Base-by-base conservation (phyloP, 768 basidiomycete species). In the Suillus subaureus region DNA sequence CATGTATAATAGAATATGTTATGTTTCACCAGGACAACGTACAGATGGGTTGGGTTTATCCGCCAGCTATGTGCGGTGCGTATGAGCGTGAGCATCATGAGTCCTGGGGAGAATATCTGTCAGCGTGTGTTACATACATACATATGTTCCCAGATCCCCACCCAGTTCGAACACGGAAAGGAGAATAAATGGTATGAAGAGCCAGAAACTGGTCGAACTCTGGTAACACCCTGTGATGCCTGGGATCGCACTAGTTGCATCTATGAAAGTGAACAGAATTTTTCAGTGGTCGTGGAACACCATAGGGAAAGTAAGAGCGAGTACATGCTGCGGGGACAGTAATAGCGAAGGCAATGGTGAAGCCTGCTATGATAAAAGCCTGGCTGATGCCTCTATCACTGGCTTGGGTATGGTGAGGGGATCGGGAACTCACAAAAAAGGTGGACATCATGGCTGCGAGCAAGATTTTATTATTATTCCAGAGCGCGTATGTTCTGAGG, bases 161-260 rank as follows among this genome's bases (percentile, higher is more conserved):
- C 55, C 55, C 21, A 56, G 21, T 35, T 35, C 18, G 11, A 56
- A n/a, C 33, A n/a, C 11, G 21, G n/a, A 31, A 5, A 56, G n/a
- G 12, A 56, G 33, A n/a, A 56, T 6, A 56, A 35, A 35, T 7
- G 55, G 55, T n/a, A 56, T 23, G 12, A 56, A 56, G 33, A 35
- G 21, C 33, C 7, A 0, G 33, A 15, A 2, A 21, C n/a, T 56
- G 5, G 12, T 31, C 16, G 18, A 9, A 28, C 52, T 35, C n/a
- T 35, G 33, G 33, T 56, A 56, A 13, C 55, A 56, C 12, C 55
- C 55, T 35, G n/a, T 56, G n/a, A 56, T 56, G 6, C 55, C 55
- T 6, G 55, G 55, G 2, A 56, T 56, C 33, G 21, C 6, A 7
- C 55, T 56, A 6, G 21, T 56, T 3, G 21, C 6, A 35, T n/a